Percentiles rank a stretch among this genome's conserved stretches.
Conservation (phyloP, 768 basidiomycete genomes). For the Chalciporus piperatus region DNA sequence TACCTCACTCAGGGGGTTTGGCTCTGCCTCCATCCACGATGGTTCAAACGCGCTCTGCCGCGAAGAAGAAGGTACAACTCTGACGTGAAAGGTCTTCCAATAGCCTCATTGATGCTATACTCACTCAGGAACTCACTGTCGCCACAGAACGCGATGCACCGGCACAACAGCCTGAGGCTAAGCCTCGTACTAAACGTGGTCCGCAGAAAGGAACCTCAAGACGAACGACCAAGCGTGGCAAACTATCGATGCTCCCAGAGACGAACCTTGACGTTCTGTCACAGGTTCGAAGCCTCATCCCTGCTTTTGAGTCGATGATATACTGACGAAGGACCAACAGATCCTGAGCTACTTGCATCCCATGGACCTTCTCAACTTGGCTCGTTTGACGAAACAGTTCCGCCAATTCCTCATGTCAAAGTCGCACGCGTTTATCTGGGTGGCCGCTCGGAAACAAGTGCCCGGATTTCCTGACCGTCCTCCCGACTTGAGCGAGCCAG, state of each 20-base stretch:
- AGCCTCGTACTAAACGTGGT: too few relatives aligned
- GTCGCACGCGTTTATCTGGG: constrained; percentile 27
- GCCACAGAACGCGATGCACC: too few relatives aligned
- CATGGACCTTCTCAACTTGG: constrained; percentile 38
- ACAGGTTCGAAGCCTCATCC: not conserved
- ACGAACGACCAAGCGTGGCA: not conserved
- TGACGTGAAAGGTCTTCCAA: too few relatives aligned
- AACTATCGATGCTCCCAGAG: constrained; percentile 29
- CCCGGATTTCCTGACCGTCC: constrained; percentile 41
- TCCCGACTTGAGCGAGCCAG: constrained; percentile 38
- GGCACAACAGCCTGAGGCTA: too few relatives aligned
- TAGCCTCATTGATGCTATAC: too few relatives aligned
- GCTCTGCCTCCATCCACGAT: too few relatives aligned
- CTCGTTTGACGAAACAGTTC: constrained; percentile 36
- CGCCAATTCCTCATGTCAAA: constrained; percentile 33
- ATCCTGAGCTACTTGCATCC: constrained; percentile 40
- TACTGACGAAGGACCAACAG: constrained; percentile 15
- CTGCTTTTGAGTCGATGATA: not conserved
- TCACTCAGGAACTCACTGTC: too few relatives aligned
- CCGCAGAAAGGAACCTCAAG: not conserved
- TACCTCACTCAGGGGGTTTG: too few relatives aligned
- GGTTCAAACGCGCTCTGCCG: too few relatives aligned
- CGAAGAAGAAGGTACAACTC: too few relatives aligned
- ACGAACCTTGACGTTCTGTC: constrained; percentile 6
- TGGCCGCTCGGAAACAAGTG: constrained; percentile 26